Evolutionary conservation across 208 protist genomes (phyloP).

Genomic region (Leishmania tropica): DNA sequence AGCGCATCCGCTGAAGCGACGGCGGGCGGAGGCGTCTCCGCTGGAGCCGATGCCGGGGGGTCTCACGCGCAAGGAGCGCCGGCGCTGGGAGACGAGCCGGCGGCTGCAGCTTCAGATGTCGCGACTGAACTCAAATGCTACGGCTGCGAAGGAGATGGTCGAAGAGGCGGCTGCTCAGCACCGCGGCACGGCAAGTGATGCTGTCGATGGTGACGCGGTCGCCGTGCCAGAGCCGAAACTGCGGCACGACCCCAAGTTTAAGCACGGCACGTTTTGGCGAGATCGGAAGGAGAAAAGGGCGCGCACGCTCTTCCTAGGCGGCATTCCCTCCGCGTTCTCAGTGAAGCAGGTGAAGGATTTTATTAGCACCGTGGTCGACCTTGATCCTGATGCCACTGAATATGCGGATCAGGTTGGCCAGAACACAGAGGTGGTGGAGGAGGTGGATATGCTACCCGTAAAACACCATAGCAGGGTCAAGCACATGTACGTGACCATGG

Average conservation of each 20-base stretch:
- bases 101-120: conserved; percentile 65
- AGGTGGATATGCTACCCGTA: conserved; percentile 69
- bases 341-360: conserved; percentile 62
- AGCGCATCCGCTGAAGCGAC: conserved; percentile 11
- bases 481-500: conserved; percentile 82
- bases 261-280: conserved; percentile 85
- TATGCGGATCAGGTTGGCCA: conserved; percentile 33
- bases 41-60: conserved; percentile 28
- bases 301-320: conserved; percentile 85
- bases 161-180: conserved; percentile 18
- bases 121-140: conserved; percentile 32
- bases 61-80: conserved; percentile 69
- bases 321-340: conserved; percentile 62
- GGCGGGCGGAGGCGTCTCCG: conserved; percentile 11
- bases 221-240: conserved; percentile 18
- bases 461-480: conserved; percentile 61
- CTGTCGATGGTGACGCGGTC: neutral
- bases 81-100: conserved; percentile 50
- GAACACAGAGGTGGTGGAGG: conserved; percentile 45
- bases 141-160: conserved; percentile 15
- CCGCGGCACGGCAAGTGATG: neutral
- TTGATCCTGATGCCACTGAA: conserved; percentile 27
- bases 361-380: conserved; percentile 62
- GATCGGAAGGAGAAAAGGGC: conserved; percentile 76
- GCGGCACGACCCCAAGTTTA: conserved; percentile 87